These are phyloP conservation scores for Anastatica hierochuntica DNA, from an alignment of 345 rosid genomes.

Conservation along the genomic window DNA sequence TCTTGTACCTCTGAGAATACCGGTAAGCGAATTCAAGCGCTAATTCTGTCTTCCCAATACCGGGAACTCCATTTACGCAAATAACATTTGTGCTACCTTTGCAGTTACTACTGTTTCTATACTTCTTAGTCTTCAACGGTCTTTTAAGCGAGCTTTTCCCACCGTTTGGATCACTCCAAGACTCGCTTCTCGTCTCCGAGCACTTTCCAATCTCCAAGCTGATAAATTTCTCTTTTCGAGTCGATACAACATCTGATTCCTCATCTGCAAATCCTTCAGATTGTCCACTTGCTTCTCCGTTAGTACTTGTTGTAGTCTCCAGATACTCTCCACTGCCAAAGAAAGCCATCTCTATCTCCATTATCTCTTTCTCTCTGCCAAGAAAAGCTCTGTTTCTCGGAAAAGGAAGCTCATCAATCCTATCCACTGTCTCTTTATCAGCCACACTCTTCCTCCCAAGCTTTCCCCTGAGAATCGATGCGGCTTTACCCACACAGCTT, in stretches of 20 bases:
- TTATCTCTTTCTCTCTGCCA: constrained; percentile 73
- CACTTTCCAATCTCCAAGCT: constrained; percentile 59
- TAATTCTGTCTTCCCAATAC: constrained; percentile 81
- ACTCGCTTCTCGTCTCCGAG: constrained; percentile 52
- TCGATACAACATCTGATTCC: constrained; percentile 43
- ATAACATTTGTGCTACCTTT: constrained; percentile 46
- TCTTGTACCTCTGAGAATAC: constrained; percentile 76
- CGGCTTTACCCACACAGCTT: constrained; percentile 52
- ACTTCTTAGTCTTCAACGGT: constrained; percentile 55
- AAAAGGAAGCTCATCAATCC: constrained; percentile 63
- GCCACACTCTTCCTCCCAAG: constrained; percentile 75
- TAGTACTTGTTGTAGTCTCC: constrained; percentile 33
- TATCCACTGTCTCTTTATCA: constrained; percentile 36
- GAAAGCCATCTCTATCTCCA: constrained; percentile 61
- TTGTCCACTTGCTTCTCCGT: constrained; percentile 67
- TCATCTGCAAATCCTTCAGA: constrained; percentile 76
- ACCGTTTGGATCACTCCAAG: constrained; percentile 51
- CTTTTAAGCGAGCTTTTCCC: constrained; percentile 51
- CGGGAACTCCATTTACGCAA: constrained; percentile 67
- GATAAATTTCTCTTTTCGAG: constrained; percentile 47
- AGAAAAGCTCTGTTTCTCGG: constrained; percentile 56
- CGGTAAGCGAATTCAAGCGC: constrained; percentile 78
- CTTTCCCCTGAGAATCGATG: constrained; percentile 46
- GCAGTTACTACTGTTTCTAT: constrained; percentile 42
- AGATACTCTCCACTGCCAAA: constrained; percentile 47